Conservation (phyloP, 108 stramenopile species). For the Skeletonema marinoi region DNA sequence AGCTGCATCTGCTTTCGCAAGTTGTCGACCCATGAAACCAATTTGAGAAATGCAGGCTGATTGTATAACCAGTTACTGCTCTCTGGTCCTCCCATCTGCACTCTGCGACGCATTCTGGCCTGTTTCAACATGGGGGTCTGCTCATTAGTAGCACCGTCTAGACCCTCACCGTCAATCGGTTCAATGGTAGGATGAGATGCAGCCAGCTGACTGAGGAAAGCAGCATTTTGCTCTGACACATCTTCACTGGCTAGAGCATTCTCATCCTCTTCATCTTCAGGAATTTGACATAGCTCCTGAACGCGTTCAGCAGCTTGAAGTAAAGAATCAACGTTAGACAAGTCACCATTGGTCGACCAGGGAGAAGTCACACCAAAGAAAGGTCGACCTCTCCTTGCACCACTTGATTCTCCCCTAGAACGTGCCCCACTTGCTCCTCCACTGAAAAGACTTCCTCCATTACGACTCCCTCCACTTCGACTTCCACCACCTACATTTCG, state of each 20-base stretch:
- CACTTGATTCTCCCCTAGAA: not conserved
- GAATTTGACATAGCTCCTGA: constrained; percentile 42
- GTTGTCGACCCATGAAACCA: constrained; percentile 18
- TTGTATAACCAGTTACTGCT: not conserved
- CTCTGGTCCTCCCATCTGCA: not conserved
- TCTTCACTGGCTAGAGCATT: not conserved
- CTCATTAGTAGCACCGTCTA: constrained; percentile 21
- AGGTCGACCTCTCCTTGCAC: constrained; percentile 1
- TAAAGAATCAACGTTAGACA: constrained; percentile 34
- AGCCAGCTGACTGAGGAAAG: constrained; percentile 27
- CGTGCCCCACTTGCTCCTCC: not conserved
- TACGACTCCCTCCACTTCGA: constrained; percentile 11
- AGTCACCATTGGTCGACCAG: constrained; percentile 11
- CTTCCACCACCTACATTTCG: too few relatives aligned
- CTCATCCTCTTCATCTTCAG: constrained; percentile 36
- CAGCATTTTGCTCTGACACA: constrained; percentile 8
- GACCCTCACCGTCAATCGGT: constrained; percentile 2
- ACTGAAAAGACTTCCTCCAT: constrained; percentile 18
- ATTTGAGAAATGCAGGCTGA: not conserved
- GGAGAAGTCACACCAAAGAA: constrained; percentile 33
- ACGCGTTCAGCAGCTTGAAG: constrained; percentile 40
- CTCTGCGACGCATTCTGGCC: not conserved
- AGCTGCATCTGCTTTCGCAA: constrained; percentile 27
- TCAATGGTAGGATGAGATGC: constrained; percentile 25
- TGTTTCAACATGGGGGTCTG: constrained; percentile 42